phyloP scores from a whole-genome alignment of 192 early-diverging fungal genomes.

The Gonapodya sp. region DNA sequence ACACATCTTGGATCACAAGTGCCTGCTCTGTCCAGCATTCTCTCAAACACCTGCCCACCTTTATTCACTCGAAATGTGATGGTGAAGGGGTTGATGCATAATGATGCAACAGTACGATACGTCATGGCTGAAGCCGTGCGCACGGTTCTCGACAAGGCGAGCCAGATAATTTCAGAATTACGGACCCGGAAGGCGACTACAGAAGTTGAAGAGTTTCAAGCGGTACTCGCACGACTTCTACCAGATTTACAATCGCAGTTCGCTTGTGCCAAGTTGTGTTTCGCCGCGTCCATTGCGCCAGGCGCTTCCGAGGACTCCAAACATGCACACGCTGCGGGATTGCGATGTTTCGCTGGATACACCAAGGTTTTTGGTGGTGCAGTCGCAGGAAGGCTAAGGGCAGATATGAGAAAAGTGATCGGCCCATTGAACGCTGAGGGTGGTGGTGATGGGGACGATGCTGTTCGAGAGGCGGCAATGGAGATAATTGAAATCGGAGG shows the following conservation, averaged over 20 bases:
- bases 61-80: not conserved
- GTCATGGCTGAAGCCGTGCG: not conserved
- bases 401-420: not conserved
- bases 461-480: not conserved
- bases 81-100: not conserved
- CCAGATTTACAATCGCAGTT: not conserved
- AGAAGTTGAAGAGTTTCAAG: not conserved
- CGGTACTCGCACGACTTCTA: not conserved
- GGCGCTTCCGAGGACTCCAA: not conserved
- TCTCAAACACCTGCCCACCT: not conserved
- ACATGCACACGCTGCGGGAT: not conserved
- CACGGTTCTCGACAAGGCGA: not conserved
- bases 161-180: not conserved
- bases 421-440: not conserved
- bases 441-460: not conserved
- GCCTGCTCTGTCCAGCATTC: not conserved
- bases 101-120: not conserved
- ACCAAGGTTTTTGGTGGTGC: not conserved
- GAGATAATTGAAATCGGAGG: not conserved
- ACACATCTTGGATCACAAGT: not conserved
- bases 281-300: not conserved
- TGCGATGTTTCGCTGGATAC: not conserved
- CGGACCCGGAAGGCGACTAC: not conserved
- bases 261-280: not conserved
- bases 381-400: not conserved